Percentiles rank a stretch among this genome's conserved stretches.
These are phyloP conservation scores for Solanum clarkiae DNA, from an alignment of 257 asterid genomes.

Conservation along the genomic window DNA sequence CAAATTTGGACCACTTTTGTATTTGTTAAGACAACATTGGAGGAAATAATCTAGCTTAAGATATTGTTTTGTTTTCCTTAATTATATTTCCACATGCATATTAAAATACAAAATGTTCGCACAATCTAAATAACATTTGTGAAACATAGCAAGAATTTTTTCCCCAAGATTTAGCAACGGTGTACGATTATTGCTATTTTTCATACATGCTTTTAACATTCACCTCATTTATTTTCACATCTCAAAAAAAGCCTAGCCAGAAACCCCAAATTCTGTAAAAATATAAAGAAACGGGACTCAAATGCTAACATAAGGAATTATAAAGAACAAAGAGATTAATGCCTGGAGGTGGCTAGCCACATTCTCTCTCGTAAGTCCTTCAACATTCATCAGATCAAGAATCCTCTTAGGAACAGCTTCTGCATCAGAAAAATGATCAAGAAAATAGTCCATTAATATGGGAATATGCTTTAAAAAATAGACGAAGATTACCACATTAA, in stretches of 20 bases:
- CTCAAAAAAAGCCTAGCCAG: background rate
- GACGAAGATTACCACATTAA: background rate
- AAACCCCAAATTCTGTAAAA: background rate
- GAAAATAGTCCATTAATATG: background rate
- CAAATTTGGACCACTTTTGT: background rate
- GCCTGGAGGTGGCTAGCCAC: constrained; percentile 99
- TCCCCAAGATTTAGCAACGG: background rate
- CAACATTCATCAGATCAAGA: constrained; percentile 81
- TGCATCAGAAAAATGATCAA: constrained; percentile 11
- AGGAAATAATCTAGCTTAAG: background rate
- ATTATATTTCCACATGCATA: background rate
- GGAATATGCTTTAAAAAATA: background rate
- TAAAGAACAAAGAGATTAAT: constrained; percentile 4
- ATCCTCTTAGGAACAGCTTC: constrained; percentile 93
- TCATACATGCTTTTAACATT: background rate
- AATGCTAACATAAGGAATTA: background rate
- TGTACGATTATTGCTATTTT: background rate
- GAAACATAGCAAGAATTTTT: background rate
- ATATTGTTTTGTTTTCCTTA: background rate
- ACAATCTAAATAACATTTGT: background rate
- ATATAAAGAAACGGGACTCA: background rate
- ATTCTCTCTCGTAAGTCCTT: constrained; percentile 76
- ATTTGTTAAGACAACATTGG: background rate
- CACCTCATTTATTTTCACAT: background rate
- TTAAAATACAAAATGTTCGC: background rate